Evolutionary conservation across 2,329 filamentous ascomycete genomes (phyloP).

Genomic region (Stachybotrys chartarum): DNA sequence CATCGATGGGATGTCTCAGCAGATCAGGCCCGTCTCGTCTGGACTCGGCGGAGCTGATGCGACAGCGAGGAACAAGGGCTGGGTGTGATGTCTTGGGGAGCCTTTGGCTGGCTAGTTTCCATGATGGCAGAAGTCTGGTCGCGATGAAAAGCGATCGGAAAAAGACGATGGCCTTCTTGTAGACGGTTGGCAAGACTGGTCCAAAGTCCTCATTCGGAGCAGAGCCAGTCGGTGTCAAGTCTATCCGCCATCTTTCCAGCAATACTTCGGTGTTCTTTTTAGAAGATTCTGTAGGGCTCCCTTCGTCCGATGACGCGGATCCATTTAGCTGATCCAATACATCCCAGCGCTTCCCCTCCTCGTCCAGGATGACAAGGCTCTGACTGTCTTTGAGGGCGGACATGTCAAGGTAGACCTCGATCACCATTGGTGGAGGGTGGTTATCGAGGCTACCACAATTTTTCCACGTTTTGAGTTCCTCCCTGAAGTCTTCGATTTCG

Average conservation of each 20-base stretch:
- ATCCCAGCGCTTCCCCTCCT: slow-evolving; percentile 87
- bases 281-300: slow-evolving; percentile 29
- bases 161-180: slow-evolving; percentile 94
- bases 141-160: slow-evolving; percentile 84
- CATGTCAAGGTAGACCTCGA: slow-evolving; percentile 84
- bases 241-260: slow-evolving; percentile 84
- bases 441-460: slow-evolving; percentile 69
- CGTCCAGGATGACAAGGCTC: slow-evolving; percentile 80
- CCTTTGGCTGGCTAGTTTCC: slow-evolving; percentile 71
- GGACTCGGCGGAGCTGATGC: slow-evolving; percentile 59
- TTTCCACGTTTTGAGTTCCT: slow-evolving; percentile 78
- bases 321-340: slow-evolving; percentile 74
- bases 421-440: slow-evolving; percentile 73
- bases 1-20: slow-evolving; percentile 38
- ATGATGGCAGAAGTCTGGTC: slow-evolving; percentile 75
- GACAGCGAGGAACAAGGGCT: slow-evolving; percentile 69
- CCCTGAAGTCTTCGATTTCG: slow-evolving; percentile 80
- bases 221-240: slow-evolving; percentile 54
- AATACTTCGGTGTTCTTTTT: slow-evolving; percentile 64
- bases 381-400: slow-evolving; percentile 75
- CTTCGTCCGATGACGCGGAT: slow-evolving; percentile 46
- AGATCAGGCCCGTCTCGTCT: slow-evolving; percentile 55
- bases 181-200: slow-evolving; percentile 70
- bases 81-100: slow-evolving; percentile 63
- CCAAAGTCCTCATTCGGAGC: slow-evolving; percentile 52